Percentiles rank a stretch among this genome's conserved stretches.
phyloP scores from a whole-genome alignment of 345 rosid genomes.

The Hibiscus trionum region DNA sequence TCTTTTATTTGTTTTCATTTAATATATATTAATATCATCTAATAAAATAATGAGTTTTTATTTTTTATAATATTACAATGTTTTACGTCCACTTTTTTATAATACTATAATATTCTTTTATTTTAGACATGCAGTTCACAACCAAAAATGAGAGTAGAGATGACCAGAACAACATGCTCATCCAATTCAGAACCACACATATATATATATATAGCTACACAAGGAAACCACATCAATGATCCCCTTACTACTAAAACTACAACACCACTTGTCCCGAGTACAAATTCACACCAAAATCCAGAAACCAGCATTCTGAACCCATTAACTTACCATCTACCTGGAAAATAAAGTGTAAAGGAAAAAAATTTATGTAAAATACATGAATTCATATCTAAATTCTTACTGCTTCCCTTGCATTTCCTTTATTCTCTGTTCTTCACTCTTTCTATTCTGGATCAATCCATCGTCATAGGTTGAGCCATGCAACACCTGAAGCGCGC shows the following conservation, averaged over 20 bases:
- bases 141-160: not conserved
- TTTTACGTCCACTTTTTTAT: no score
- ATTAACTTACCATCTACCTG: slow-evolving; percentile 13
- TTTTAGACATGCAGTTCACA: no score
- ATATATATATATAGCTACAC: slow-evolving; percentile 14
- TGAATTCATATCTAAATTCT: slow-evolving; percentile 37
- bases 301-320: slow-evolving; percentile 17
- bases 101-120: no score
- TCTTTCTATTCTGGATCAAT: slow-evolving; percentile 20
- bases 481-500: slow-evolving; percentile 48
- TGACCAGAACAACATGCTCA: not conserved
- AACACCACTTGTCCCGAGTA: slow-evolving; percentile 15
- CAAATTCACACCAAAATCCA: slow-evolving; percentile 22
- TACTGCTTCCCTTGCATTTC: slow-evolving; percentile 21
- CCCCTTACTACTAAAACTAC: slow-evolving; percentile 16
- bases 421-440: slow-evolving; percentile 14
- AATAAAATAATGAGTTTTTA: no score
- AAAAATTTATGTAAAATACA: slow-evolving; percentile 24
- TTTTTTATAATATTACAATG: no score
- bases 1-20: no score
- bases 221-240: slow-evolving; percentile 15
- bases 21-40: no score
- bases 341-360: not conserved
- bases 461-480: slow-evolving; percentile 40
- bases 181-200: slow-evolving; percentile 10